Percentiles rank a stretch among this genome's conserved stretches.
These are phyloP conservation scores for Balakata baccata DNA, from an alignment of 345 rosid species.

Conservation along the genomic window DNA sequence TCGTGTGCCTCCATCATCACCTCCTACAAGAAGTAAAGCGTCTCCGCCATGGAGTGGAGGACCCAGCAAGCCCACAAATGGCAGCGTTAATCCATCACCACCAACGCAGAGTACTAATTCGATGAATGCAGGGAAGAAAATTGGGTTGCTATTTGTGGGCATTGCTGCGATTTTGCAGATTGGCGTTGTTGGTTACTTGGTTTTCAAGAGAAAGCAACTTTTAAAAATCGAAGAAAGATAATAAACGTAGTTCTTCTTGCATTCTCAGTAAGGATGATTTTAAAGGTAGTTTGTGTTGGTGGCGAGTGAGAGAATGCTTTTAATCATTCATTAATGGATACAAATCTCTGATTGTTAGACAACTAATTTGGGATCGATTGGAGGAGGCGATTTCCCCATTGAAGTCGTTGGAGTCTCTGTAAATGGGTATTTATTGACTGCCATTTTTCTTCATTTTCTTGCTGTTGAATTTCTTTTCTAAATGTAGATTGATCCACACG, in stretches of 20 bases:
- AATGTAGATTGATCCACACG: constrained; percentile 22
- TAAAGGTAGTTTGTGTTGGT: not conserved
- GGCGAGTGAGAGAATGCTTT: not conserved
- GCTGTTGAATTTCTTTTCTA: not conserved
- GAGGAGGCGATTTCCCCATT: constrained; percentile 11
- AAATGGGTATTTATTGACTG: constrained; percentile 35
- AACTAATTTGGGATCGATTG: not conserved
- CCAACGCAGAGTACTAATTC: not conserved
- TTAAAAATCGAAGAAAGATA: constrained; percentile 40
- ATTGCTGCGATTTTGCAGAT: constrained; percentile 63
- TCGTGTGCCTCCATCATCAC: constrained; percentile 21
- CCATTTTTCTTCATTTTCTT: constrained; percentile 10
- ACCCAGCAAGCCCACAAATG: not conserved
- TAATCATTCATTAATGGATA: constrained; percentile 6
- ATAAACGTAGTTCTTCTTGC: constrained; percentile 35
- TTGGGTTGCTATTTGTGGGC: constrained; percentile 73
- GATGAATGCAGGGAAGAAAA: constrained; percentile 64
- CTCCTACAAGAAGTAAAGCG: constrained; percentile 1
- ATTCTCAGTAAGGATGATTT: not conserved
- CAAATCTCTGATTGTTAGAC: constrained; percentile 15
- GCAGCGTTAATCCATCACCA: not conserved
- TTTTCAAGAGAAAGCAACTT: constrained; percentile 68
- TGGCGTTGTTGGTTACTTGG: constrained; percentile 66
- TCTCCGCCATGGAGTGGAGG: constrained; percentile 13
- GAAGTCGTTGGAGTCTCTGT: constrained; percentile 29